phyloP scores from a whole-genome alignment of 176 grass and related monocot genomes.

The Oryza nivara region DNA sequence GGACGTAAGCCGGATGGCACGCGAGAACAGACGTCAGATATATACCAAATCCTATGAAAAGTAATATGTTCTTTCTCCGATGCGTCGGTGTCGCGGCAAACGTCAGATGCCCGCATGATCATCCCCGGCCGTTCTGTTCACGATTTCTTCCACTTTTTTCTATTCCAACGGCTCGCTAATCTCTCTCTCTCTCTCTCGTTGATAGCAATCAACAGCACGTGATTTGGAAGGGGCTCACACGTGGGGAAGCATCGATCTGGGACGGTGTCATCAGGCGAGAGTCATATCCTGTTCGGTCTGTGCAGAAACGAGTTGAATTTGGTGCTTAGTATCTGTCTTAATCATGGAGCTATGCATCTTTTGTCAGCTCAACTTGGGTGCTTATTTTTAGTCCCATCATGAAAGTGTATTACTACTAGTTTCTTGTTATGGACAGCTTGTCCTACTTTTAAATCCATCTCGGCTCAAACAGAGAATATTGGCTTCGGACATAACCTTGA shows the following conservation, averaged over 20 bases:
- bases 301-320: background rate
- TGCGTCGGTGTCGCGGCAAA: slow-evolving; percentile 9
- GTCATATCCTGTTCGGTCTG: background rate
- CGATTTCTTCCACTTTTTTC: background rate
- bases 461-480: no score
- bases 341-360: background rate
- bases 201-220: slow-evolving; percentile 24
- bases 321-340: background rate
- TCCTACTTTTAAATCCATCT: background rate
- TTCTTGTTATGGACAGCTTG: background rate
- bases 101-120: slow-evolving; percentile 8
- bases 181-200: background rate
- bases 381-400: background rate
- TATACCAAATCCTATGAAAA: slow-evolving; percentile 11
- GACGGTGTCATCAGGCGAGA: background rate
- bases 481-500: no score
- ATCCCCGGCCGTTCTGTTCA: background rate
- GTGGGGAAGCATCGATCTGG: background rate
- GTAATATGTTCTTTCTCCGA: slow-evolving; percentile 1
- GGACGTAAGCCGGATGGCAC: background rate
- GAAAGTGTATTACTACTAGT: background rate
- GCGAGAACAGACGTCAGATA: background rate
- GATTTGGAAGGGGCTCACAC: background rate
- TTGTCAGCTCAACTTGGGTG: background rate
- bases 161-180: background rate